Evolutionary conservation across 2,329 filamentous ascomycete species (phyloP).

Genomic region (Aspergillus sp.): DNA sequence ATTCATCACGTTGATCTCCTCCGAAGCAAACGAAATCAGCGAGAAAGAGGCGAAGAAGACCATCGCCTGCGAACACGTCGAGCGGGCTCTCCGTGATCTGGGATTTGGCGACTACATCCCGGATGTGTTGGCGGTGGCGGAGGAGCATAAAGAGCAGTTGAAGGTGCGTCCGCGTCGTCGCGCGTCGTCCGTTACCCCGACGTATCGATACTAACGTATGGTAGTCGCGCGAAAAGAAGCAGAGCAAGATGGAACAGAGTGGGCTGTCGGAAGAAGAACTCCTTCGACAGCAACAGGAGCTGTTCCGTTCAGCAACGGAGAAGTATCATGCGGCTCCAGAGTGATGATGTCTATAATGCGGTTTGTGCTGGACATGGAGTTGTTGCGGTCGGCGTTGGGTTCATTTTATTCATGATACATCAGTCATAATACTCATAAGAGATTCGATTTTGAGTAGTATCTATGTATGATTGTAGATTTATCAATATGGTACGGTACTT

Average conservation of each 20-base stretch:
- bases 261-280: constrained; percentile 90
- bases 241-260: constrained; percentile 94
- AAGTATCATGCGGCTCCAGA: constrained; percentile 62
- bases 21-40: constrained; percentile 96
- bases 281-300: constrained; percentile 81
- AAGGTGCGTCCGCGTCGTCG: constrained; percentile 62
- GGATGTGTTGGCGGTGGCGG: constrained; percentile 80
- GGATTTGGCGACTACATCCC: constrained; percentile 91
- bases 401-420: neutral
- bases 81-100: constrained; percentile 86
- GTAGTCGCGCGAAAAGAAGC: constrained; percentile 91
- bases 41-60: constrained; percentile 99
- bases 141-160: constrained; percentile 87
- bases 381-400: constrained; percentile 11
- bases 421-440: neutral
- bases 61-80: constrained; percentile 96
- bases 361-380: constrained; percentile 35
- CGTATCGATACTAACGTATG: constrained; percentile 14
- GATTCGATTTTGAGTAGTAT: too few relatives aligned
- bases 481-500: too few relatives aligned
- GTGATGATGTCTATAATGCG: constrained; percentile 16
- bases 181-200: neutral
- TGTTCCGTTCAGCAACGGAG: constrained; percentile 78
- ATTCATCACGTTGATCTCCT: constrained; percentile 98
- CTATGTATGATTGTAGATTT: too few relatives aligned